These are phyloP conservation scores for Trifolium pratense DNA, from an alignment of 306 rosid species.

Conservation along the genomic window DNA sequence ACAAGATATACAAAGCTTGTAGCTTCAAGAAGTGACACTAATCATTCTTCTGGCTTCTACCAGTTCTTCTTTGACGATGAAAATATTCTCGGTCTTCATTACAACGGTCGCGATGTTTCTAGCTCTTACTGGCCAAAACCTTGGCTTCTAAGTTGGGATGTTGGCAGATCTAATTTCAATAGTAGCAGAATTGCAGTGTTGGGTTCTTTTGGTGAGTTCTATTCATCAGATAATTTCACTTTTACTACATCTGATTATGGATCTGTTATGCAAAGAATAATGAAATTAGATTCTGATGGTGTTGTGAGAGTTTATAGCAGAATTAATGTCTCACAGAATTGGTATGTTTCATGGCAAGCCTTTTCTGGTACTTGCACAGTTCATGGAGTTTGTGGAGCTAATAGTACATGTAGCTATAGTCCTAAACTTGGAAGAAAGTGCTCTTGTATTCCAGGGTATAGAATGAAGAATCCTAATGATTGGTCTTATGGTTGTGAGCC, in stretches of 20 bases:
- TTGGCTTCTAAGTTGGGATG: neutral
- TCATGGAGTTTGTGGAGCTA: slow-evolving; percentile 47
- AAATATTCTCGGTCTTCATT: slow-evolving; percentile 38
- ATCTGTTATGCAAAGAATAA: neutral
- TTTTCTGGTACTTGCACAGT: neutral
- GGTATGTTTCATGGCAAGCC: slow-evolving; percentile 50
- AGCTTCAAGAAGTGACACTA: slow-evolving; percentile 42
- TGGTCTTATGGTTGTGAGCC: slow-evolving; percentile 61
- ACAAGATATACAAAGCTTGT: slow-evolving; percentile 44
- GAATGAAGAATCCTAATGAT: slow-evolving; percentile 32
- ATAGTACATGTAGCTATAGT: slow-evolving; percentile 37
- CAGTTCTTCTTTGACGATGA: slow-evolving; percentile 32
- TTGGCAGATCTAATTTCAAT: slow-evolving; percentile 28
- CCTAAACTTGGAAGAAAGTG: slow-evolving; percentile 38
- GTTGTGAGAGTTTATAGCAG: slow-evolving; percentile 39
- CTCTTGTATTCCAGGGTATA: slow-evolving; percentile 45
- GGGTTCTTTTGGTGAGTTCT: slow-evolving; percentile 24
- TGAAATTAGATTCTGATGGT: slow-evolving; percentile 42
- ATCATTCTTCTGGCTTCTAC: slow-evolving; percentile 42
- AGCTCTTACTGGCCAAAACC: slow-evolving; percentile 39
- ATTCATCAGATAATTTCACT: slow-evolving; percentile 12
- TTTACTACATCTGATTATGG: slow-evolving; percentile 32
- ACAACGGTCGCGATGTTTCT: slow-evolving; percentile 32
- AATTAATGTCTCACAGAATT: neutral
- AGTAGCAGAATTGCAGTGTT: slow-evolving; percentile 30